Percentiles rank a stretch among this genome's conserved stretches.
phyloP scores from a whole-genome alignment of 768 basidiomycete species.

The Paxillus rubicundulus region DNA sequence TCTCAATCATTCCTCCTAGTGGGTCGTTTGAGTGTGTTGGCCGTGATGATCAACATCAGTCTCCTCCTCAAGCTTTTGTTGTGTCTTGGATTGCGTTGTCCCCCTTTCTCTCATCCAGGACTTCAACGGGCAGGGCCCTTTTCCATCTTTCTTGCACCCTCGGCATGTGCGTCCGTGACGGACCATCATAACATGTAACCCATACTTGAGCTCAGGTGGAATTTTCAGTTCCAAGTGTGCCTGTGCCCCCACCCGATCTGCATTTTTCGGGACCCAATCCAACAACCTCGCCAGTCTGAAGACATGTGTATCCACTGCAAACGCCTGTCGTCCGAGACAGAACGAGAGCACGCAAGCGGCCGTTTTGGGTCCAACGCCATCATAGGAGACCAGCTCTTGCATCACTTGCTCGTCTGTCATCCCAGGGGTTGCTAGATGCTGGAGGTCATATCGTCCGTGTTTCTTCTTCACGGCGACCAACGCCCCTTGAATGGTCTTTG shows the following conservation, averaged over 20 bases:
- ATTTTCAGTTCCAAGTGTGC: constrained; percentile 54
- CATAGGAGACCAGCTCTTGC: constrained; percentile 53
- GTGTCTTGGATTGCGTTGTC: constrained; percentile 14
- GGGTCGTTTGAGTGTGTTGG: not conserved
- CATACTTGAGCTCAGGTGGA: constrained; percentile 53
- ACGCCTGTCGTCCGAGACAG: constrained; percentile 56
- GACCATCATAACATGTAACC: constrained; percentile 58
- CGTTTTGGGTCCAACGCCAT: constrained; percentile 63
- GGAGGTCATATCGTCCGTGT: constrained; percentile 55
- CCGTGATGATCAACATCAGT: not conserved
- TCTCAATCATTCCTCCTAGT: not conserved
- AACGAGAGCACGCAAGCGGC: constrained; percentile 62
- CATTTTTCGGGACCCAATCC: constrained; percentile 41
- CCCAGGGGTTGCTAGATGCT: constrained; percentile 42
- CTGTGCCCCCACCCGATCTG: constrained; percentile 52
- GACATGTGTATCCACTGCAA: constrained; percentile 66
- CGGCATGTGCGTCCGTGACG: constrained; percentile 53
- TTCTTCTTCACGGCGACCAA: constrained; percentile 41
- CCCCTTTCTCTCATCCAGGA: constrained; percentile 32
- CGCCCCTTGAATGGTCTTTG: constrained; percentile 50
- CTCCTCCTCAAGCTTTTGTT: constrained; percentile 5
- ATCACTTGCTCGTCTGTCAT: constrained; percentile 49
- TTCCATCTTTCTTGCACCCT: constrained; percentile 46
- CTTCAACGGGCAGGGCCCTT: constrained; percentile 36
- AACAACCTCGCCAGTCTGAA: constrained; percentile 49